Evolutionary conservation across 2,329 filamentous ascomycete genomes (phyloP).

Genomic region (Fusarium virguliforme): DNA sequence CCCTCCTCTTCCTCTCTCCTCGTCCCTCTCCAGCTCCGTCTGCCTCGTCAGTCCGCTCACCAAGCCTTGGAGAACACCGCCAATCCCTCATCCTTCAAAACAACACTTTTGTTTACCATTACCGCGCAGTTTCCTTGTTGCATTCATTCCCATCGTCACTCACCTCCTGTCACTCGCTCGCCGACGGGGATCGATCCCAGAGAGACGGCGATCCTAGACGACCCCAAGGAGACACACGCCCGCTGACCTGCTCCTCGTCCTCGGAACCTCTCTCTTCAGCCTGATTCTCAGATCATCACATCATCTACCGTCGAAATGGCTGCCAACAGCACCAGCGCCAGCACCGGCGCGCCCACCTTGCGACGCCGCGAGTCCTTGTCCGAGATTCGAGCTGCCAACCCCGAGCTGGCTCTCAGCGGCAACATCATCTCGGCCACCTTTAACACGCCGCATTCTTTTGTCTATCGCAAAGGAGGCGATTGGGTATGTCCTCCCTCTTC

Average conservation of each 20-base stretch:
- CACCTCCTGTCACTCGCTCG: background rate
- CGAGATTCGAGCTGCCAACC: constrained; percentile 70
- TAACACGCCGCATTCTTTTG: constrained; percentile 73
- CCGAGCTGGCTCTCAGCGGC: constrained; percentile 72
- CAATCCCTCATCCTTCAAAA: constrained; percentile 18
- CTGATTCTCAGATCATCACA: constrained; percentile 18
- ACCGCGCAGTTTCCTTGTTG: constrained; percentile 21
- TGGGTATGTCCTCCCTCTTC: constrained; percentile 67
- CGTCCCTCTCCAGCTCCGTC: constrained; percentile 26
- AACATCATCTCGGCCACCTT: constrained; percentile 78
- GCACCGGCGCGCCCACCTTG: constrained; percentile 51
- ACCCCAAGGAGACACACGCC: constrained; percentile 33
- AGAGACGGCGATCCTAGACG: constrained; percentile 40
- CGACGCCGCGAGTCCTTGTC: constrained; percentile 67
- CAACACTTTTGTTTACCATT: constrained; percentile 14
- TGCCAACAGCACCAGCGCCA: constrained; percentile 27
- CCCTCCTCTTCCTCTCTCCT: constrained; percentile 28
- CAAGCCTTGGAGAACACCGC: constrained; percentile 11
- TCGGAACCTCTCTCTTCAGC: constrained; percentile 20
- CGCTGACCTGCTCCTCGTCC: constrained; percentile 27
- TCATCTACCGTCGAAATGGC: constrained; percentile 31
- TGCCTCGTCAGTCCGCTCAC: constrained; percentile 3
- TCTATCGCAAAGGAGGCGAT: constrained; percentile 71
- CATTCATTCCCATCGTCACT: constrained; percentile 18
- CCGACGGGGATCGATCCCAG: constrained; percentile 48